Evolutionary conservation across 257 asterid genomes (phyloP).

Genomic region (Thymus mandschuricus): DNA sequence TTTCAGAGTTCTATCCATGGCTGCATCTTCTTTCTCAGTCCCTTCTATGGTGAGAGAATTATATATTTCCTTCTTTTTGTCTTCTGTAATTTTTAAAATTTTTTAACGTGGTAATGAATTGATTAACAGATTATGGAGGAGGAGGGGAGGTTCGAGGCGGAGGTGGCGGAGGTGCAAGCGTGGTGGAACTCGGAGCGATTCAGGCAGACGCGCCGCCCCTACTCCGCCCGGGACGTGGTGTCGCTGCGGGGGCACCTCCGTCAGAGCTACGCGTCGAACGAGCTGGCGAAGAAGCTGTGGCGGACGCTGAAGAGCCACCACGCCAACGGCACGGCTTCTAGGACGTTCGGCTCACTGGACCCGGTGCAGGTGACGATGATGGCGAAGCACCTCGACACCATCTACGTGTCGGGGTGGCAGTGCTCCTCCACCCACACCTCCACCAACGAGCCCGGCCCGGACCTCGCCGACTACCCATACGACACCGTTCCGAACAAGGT

Average conservation of each 20-base stretch:
- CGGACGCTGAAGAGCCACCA: conserved; percentile 87
- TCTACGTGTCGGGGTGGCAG: conserved; percentile 98
- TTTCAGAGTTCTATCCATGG: conserved; percentile 71
- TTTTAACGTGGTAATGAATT: too few relatives aligned
- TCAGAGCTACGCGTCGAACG: conserved; percentile 79
- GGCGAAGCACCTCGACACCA: conserved; percentile 88
- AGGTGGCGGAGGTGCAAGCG: conserved; percentile 88
- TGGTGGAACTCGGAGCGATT: conserved; percentile 98
- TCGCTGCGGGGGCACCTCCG: conserved; percentile 80
- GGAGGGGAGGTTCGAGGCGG: conserved; percentile 84
- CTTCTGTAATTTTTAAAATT: background rate
- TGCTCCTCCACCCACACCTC: conserved; percentile 98
- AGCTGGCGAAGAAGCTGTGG: conserved; percentile 94
- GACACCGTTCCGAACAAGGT: conserved; percentile 98
- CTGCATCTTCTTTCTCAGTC: conserved; percentile 81
- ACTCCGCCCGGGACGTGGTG: conserved; percentile 92
- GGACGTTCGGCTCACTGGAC: conserved; percentile 95
- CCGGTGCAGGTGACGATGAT: conserved; percentile 99
- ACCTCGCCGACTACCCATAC: conserved; percentile 94
- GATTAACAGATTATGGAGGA: conserved; percentile 83
- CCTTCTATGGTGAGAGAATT: conserved; percentile 90
- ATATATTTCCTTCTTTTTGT: too few relatives aligned
- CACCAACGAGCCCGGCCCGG: conserved; percentile 96
- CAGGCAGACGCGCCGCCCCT: conserved; percentile 81
- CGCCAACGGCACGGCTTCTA: conserved; percentile 82